Evolutionary conservation across 164 flowering plant genomes (phyloP).

Genomic region (Magnolia kwangsiensis): DNA sequence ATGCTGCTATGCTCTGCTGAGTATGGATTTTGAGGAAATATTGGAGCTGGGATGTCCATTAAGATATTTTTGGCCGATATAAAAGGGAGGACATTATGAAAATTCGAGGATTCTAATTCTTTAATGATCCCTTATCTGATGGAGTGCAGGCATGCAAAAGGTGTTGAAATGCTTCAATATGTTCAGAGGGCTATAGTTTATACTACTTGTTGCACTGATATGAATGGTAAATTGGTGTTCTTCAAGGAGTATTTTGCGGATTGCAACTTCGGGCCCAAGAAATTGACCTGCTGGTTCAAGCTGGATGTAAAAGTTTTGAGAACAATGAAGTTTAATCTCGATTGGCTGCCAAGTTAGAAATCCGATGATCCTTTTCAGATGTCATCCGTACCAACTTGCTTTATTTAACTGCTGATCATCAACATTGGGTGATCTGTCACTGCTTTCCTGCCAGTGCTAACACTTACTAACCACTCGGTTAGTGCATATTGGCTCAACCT

Average conservation of each 20-base stretch:
- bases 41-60: background rate
- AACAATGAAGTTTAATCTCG: background rate
- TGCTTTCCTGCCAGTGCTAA: background rate
- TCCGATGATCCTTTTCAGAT: background rate
- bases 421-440: background rate
- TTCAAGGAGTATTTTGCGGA: background rate
- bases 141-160: background rate
- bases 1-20: background rate
- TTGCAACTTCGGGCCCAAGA: background rate
- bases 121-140: background rate
- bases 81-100: background rate
- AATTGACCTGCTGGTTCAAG: background rate
- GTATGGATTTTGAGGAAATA: background rate
- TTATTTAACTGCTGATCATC: constrained; percentile 3
- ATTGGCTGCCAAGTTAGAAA: background rate
- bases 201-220: background rate
- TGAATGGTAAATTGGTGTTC: background rate
- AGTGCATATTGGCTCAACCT: background rate
- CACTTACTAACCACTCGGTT: too few species aligned
- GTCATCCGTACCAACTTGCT: background rate
- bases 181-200: background rate
- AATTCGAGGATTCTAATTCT: background rate
- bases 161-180: background rate
- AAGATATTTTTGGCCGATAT: background rate
- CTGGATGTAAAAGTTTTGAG: background rate